phyloP scores from a whole-genome alignment of 139 green algal species.

The Diplosphaera chodatii region DNA sequence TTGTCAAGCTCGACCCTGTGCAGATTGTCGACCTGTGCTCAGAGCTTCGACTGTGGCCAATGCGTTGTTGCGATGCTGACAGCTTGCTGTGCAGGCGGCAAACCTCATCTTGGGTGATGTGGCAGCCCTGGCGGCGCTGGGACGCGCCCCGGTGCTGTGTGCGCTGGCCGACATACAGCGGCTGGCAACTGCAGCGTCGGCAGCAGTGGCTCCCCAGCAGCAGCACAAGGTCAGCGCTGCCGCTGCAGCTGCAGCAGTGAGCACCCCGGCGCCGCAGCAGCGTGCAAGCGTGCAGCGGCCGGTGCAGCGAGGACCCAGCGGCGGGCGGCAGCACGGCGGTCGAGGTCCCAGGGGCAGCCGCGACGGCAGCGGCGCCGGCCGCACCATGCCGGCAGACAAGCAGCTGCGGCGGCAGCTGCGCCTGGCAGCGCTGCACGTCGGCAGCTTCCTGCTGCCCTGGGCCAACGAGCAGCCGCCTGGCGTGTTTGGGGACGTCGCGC shows the following conservation, averaged over 20 bases:
- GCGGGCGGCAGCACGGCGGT: no score
- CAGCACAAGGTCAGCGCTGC: not conserved
- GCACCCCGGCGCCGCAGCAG: not conserved
- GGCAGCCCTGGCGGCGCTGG: slow-evolving; percentile 22
- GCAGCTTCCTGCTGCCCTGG: slow-evolving; percentile 54
- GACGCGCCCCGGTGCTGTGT: slow-evolving; percentile 27
- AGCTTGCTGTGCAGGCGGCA: no score
- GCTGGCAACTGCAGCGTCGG: slow-evolving; percentile 17
- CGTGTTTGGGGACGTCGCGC: not conserved
- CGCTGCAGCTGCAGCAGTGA: not conserved
- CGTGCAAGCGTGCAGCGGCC: not conserved
- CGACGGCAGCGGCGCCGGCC: not conserved
- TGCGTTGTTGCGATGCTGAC: no score
- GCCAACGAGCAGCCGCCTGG: slow-evolving; percentile 40
- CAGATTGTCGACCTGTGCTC: no score
- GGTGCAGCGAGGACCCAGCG: no score
- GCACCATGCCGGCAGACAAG: not conserved
- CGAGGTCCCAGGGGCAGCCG: no score
- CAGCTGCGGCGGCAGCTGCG: slow-evolving; percentile 16
- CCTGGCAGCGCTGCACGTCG: slow-evolving; percentile 36
- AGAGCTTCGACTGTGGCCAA: no score
- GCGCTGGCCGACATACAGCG: slow-evolving; percentile 37
- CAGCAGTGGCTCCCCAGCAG: not conserved
- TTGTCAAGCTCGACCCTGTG: no score
- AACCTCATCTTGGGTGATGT: slow-evolving; percentile 41